A percentile compares a stretch with the other conserved stretches of the same genome.
phyloP scores from a whole-genome alignment of 129 eudicot species.

The Tagetes patula region DNA sequence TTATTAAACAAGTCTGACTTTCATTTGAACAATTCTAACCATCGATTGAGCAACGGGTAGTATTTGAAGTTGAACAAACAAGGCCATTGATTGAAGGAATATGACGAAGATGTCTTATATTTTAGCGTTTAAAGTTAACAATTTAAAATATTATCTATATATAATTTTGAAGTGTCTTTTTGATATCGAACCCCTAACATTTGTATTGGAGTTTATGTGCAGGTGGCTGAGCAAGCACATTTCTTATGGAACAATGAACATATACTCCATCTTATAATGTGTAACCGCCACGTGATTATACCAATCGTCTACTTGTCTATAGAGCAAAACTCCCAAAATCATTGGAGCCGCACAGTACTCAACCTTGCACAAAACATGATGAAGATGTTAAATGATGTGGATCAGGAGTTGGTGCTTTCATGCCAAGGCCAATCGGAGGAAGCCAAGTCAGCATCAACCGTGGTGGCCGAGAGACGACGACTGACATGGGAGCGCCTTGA shows the following conservation, averaged over 20 bases:
- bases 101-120: no score
- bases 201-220: constrained; percentile 8
- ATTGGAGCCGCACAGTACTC: constrained; percentile 66
- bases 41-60: no score
- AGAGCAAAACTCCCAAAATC: constrained; percentile 53
- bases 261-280: constrained; percentile 47
- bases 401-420: constrained; percentile 44
- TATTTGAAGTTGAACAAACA: no score
- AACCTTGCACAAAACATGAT: constrained; percentile 55
- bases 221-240: constrained; percentile 67
- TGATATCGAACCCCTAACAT: neutral
- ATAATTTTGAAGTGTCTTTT: neutral
- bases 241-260: constrained; percentile 35
- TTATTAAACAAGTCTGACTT: no score
- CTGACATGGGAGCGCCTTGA: constrained; percentile 61
- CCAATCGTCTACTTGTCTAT: constrained; percentile 55
- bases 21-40: no score
- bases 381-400: constrained; percentile 56
- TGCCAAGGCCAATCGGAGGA: constrained; percentile 50
- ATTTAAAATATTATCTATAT: no score
- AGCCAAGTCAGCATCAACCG: constrained; percentile 35
- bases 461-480: constrained; percentile 49
- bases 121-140: no score
- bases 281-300: constrained; percentile 58
- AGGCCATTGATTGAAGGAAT: no score